These are phyloP conservation scores for Hericium alpestre DNA, from an alignment of 768 basidiomycete species.

Conservation along the genomic window DNA sequence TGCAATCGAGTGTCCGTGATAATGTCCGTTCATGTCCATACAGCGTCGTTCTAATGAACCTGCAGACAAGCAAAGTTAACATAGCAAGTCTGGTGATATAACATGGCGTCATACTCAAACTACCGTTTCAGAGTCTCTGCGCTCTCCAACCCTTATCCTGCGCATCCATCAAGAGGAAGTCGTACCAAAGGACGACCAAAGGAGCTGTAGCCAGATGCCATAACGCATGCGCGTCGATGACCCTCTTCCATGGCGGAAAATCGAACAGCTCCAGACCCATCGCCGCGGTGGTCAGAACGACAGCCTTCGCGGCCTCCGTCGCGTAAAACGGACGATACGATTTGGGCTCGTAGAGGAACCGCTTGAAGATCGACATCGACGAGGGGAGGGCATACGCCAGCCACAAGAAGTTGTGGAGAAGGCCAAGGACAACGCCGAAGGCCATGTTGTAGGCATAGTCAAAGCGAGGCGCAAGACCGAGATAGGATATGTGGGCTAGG, in stretches of 20 bases:
- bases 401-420: slow-evolving; percentile 79
- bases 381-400: slow-evolving; percentile 53
- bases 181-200: slow-evolving; percentile 73
- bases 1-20: too few species aligned
- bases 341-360: slow-evolving; percentile 45
- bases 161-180: slow-evolving; percentile 69
- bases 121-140: slow-evolving; percentile 16
- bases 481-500: slow-evolving; percentile 67
- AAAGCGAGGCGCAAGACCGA: slow-evolving; percentile 66
- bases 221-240: slow-evolving; percentile 82
- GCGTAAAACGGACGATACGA: slow-evolving; percentile 49
- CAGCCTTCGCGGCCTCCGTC: slow-evolving; percentile 46
- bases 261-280: slow-evolving; percentile 82
- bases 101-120: too few species aligned
- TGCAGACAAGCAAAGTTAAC: too few species aligned
- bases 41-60: too few species aligned
- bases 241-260: slow-evolving; percentile 68
- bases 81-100: too few species aligned
- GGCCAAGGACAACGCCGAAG: slow-evolving; percentile 69
- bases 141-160: slow-evolving; percentile 58
- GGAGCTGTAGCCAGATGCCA: slow-evolving; percentile 87
- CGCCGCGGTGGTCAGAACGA: slow-evolving; percentile 60
- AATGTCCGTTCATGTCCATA: too few species aligned
- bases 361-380: slow-evolving; percentile 34
- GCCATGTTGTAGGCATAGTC: slow-evolving; percentile 90